phyloP scores from a whole-genome alignment of 148 eudicot genomes.

The Linanthus parryae region DNA sequence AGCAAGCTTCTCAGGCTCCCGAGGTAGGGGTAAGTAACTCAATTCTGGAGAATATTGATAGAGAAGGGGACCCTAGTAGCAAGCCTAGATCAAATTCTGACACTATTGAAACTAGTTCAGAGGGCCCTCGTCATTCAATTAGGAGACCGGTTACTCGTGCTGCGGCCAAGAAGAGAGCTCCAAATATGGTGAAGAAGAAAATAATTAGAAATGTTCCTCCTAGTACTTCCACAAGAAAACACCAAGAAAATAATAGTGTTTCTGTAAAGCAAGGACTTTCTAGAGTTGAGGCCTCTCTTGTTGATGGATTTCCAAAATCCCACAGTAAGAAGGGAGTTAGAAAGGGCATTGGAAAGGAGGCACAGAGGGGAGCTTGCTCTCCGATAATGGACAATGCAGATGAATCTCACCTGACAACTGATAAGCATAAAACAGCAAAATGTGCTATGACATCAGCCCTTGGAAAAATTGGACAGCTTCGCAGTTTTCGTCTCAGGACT shows the following conservation, averaged over 20 bases:
- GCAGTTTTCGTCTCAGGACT: slow-evolving; percentile 13
- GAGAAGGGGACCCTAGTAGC: slow-evolving; percentile 18
- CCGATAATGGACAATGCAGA: slow-evolving; percentile 15
- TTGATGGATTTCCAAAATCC: slow-evolving; percentile 18
- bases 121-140: slow-evolving; percentile 25
- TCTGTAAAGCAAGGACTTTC: slow-evolving; percentile 34
- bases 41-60: slow-evolving; percentile 16
- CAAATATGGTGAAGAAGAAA: slow-evolving; percentile 19
- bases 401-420: slow-evolving; percentile 18
- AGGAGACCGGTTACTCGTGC: slow-evolving; percentile 60
- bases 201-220: slow-evolving; percentile 23
- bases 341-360: slow-evolving; percentile 27
- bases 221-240: slow-evolving; percentile 18
- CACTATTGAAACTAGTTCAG: slow-evolving; percentile 79
- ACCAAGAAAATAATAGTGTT: slow-evolving; percentile 25
- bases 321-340: slow-evolving; percentile 29
- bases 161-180: slow-evolving; percentile 35
- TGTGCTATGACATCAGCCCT: slow-evolving; percentile 16
- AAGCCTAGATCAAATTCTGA: slow-evolving; percentile 53
- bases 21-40: slow-evolving; percentile 24
- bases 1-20: slow-evolving; percentile 25
- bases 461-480: slow-evolving; percentile 11
- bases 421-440: slow-evolving; percentile 21
- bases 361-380: slow-evolving; percentile 14
- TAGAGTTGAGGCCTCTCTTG: slow-evolving; percentile 20